Percentiles rank a stretch among this genome's conserved stretches.
Evolutionary conservation across 257 asterid genomes (phyloP).

Genomic region (Dorcoceras hygrometricum): DNA sequence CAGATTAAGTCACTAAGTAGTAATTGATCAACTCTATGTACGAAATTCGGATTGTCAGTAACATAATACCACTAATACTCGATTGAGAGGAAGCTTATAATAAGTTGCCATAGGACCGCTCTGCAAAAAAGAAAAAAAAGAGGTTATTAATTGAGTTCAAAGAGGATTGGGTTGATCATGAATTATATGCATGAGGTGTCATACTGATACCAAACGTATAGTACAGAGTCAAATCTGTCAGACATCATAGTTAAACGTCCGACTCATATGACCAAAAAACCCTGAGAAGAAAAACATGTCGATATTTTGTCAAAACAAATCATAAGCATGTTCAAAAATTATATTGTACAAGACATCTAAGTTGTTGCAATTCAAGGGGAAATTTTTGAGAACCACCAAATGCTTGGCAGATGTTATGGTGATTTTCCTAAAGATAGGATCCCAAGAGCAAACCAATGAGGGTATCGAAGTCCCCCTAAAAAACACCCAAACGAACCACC

Average conservation of each 20-base stretch:
- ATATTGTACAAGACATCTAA: too few relatives aligned
- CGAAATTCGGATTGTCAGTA: constrained; percentile 12
- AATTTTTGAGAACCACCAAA: neutral
- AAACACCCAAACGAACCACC: too few relatives aligned
- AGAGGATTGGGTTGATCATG: neutral
- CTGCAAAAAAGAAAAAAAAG: constrained; percentile 45
- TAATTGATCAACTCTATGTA: constrained; percentile 12
- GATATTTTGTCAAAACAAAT: too few relatives aligned
- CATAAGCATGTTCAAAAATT: too few relatives aligned
- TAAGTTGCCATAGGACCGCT: constrained; percentile 95
- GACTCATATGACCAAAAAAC: too few relatives aligned
- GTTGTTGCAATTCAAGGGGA: too few relatives aligned
- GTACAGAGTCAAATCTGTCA: neutral
- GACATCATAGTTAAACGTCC: neutral
- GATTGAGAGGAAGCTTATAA: constrained; percentile 92
- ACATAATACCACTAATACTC: constrained; percentile 70
- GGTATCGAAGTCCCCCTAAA: neutral
- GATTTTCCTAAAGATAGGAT: neutral
- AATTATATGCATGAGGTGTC: neutral
- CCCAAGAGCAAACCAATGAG: neutral
- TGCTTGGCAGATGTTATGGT: neutral
- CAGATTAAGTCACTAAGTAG: constrained; percentile 11
- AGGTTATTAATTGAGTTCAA: constrained; percentile 10
- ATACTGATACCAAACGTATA: neutral
- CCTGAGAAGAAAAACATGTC: neutral